Base-by-base conservation (phyloP, 768 basidiomycete genomes). In the Panaeolus papilionaceus region DNA sequence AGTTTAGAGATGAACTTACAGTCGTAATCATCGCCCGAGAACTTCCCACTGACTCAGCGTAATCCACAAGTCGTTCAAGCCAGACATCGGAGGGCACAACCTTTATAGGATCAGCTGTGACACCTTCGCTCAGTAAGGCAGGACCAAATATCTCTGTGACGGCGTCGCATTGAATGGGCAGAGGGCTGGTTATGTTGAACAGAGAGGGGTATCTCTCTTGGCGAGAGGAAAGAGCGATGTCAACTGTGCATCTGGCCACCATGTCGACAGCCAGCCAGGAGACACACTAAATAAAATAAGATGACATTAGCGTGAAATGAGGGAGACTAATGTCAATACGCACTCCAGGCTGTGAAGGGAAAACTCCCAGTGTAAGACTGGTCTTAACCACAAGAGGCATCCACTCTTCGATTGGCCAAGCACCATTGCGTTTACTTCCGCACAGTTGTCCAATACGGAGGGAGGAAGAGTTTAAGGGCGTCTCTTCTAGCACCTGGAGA, bases 331-430 rank as follows among this genome's bases (percentile, higher is more conserved):
- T 1, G 20, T 28, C 12, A 58, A 33, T 14, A 37, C 54, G 54
- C 33, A 58, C 54, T 28, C 54, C 54, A 3, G 6, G 16, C 4
- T 58, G 54, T 1, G 54, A 58, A 4, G 54, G 54, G 4, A 58
- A 14, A 4, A 33, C 12, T 7, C 28, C 12, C 14, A 58, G 33
- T 33, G 54, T 18, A 1, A 58, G 8, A 28, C 54, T 33, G 12
- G 54, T 58, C 16, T 58, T 58, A 16, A 33, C 28, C 4, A 37
- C 3, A 7, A 58, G 26, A 28, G 54, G 54, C 28, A 58, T 33
- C 54, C 54, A 58, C 14, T 58, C 54, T 33, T 58, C 54, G 33
- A 58, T 58, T n/a, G 54, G 54, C 54, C 54, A 58, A 14, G 54
- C 54, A 28, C 54, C 54, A 18, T 58, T 58, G 1, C 14, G 26